These are phyloP conservation scores for Sechiopsis laciniata DNA, from an alignment of 306 rosid species.

Conservation along the genomic window DNA sequence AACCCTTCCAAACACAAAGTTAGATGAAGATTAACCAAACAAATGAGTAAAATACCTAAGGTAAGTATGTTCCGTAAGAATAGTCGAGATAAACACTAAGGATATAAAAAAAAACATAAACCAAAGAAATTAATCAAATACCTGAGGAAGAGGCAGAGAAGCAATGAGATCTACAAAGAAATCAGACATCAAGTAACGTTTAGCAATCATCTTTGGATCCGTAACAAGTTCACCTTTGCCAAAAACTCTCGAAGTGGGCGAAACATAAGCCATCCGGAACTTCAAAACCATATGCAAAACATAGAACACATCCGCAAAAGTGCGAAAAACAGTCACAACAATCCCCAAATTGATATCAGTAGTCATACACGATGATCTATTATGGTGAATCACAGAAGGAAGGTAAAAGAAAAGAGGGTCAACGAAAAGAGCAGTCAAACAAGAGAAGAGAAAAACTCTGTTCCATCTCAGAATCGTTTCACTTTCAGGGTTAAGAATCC, in stretches of 20 bases:
- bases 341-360: slow-evolving; percentile 70
- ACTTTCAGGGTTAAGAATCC: slow-evolving; percentile 81
- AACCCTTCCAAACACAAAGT: not conserved
- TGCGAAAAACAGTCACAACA: slow-evolving; percentile 63
- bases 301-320: slow-evolving; percentile 70
- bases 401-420: slow-evolving; percentile 87
- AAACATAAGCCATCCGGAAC: slow-evolving; percentile 74
- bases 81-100: too few species aligned
- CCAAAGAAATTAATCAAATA: slow-evolving; percentile 18
- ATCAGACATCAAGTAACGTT: slow-evolving; percentile 58
- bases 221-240: slow-evolving; percentile 89
- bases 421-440: slow-evolving; percentile 64
- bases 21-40: not conserved
- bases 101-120: not conserved
- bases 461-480: slow-evolving; percentile 70
- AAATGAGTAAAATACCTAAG: slow-evolving; percentile 50
- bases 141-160: slow-evolving; percentile 93
- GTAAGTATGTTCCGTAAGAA: slow-evolving; percentile 28
- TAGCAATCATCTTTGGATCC: slow-evolving; percentile 56
- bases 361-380: slow-evolving; percentile 51
- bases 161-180: slow-evolving; percentile 75
- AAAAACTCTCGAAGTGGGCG: slow-evolving; percentile 79
- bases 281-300: slow-evolving; percentile 57
- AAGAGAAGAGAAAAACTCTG: slow-evolving; percentile 54
- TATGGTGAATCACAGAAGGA: slow-evolving; percentile 43